A percentile compares a stretch with the other conserved stretches of the same genome.
These are phyloP conservation scores for Fusarium sororula DNA, from an alignment of 2,329 filamentous ascomycete genomes.

Conservation along the genomic window DNA sequence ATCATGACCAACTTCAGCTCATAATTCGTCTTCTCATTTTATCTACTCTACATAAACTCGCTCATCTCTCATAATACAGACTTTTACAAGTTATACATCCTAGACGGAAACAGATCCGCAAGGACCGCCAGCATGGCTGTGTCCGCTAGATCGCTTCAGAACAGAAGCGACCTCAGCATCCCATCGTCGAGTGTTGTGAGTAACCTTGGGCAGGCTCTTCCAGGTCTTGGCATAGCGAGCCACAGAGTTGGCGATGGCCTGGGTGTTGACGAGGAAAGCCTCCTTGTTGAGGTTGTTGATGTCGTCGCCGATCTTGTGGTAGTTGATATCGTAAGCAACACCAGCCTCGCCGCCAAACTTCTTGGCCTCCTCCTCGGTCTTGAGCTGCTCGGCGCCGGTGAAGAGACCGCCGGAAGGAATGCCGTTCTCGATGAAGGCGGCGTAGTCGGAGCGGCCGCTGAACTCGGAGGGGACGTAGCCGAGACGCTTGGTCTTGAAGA, in stretches of 20 bases:
- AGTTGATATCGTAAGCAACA: constrained; percentile 56
- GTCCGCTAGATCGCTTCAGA: constrained; percentile 39
- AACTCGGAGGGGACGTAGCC: constrained; percentile 70
- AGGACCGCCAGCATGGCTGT: constrained; percentile 42
- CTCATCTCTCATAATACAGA: constrained; percentile 25
- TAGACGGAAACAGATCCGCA: constrained; percentile 36
- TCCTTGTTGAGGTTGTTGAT: constrained; percentile 51
- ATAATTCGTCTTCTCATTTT: constrained; percentile 25
- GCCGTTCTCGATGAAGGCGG: constrained; percentile 70
- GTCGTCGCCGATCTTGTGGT: constrained; percentile 57
- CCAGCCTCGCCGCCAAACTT: constrained; percentile 71
- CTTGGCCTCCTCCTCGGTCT: constrained; percentile 66
- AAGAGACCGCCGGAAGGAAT: constrained; percentile 75
- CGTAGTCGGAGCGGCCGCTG: constrained; percentile 73
- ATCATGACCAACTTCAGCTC: neutral
- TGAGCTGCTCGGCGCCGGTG: constrained; percentile 72
- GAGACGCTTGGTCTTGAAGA: constrained; percentile 56
- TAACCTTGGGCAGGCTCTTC: constrained; percentile 45
- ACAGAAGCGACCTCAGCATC: constrained; percentile 43
- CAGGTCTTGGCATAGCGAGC: constrained; percentile 54
- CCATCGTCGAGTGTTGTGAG: constrained; percentile 43
- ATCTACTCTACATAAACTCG: constrained; percentile 17
- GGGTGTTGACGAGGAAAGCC: constrained; percentile 57
- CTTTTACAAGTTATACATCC: neutral
- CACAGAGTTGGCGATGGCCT: constrained; percentile 54